These are phyloP conservation scores for Chlamydomonas reinhardtii DNA, from an alignment of 163 green algal species.

Conservation along the genomic window DNA sequence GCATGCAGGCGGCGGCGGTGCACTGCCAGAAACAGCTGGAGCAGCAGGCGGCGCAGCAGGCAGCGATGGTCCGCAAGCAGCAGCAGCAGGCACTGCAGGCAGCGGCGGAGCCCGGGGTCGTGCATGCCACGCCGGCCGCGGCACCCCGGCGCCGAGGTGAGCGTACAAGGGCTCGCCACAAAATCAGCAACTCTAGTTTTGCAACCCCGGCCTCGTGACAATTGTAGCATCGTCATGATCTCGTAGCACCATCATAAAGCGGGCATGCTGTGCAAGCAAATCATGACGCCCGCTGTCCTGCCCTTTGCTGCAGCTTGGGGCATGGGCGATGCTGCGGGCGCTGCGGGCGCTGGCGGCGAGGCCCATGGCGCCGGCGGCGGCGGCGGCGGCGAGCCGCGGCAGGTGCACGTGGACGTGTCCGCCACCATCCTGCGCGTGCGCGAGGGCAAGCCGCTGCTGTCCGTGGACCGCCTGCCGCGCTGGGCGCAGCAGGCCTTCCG, in stretches of 20 bases:
- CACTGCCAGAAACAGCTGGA: slow-evolving; percentile 15
- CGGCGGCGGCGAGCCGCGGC: neutral
- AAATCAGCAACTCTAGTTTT: no score
- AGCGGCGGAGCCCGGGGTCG: neutral
- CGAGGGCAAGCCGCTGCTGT: slow-evolving; percentile 60
- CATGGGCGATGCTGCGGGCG: slow-evolving; percentile 1
- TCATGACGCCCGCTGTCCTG: no score
- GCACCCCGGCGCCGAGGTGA: neutral
- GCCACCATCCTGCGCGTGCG: slow-evolving; percentile 47
- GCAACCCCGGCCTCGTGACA: no score
- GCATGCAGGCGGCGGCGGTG: slow-evolving; percentile 43
- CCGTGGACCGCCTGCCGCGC: slow-evolving; percentile 59
- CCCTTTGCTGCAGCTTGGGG: neutral
- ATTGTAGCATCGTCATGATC: no score
- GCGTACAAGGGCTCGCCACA: no score
- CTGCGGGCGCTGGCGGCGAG: neutral
- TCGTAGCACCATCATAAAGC: no score
- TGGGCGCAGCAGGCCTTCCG: slow-evolving; percentile 49
- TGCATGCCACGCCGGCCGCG: slow-evolving; percentile 12
- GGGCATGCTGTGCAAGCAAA: no score
- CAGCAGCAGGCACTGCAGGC: neutral
- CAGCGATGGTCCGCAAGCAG: slow-evolving; percentile 21
- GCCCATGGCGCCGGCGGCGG: neutral
- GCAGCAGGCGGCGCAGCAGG: slow-evolving; percentile 23
- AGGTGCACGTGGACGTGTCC: slow-evolving; percentile 30